A percentile compares a stretch with the other conserved stretches of the same genome.
phyloP scores from a whole-genome alignment of 2,329 filamentous ascomycete genomes.

The Botryotinia convoluta region DNA sequence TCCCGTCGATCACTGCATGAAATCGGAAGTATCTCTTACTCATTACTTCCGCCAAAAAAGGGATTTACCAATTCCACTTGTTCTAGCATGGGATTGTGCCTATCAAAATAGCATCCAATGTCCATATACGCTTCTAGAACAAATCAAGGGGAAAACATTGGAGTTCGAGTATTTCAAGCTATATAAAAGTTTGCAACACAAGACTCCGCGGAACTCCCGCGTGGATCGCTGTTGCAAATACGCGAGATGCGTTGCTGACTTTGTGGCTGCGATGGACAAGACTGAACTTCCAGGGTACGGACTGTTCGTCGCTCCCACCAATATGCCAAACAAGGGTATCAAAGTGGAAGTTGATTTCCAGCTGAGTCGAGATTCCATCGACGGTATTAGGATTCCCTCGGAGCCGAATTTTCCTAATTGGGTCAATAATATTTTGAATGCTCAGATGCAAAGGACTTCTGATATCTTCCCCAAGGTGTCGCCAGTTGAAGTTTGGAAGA shows the following conservation, averaged over 20 bases:
- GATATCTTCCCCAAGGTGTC: background rate
- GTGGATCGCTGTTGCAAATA: background rate
- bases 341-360: background rate
- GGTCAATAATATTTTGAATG: background rate
- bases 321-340: background rate
- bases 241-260: background rate
- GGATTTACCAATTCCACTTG: background rate
- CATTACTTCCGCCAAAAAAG: background rate
- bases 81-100: background rate
- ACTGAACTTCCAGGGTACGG: background rate
- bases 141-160: background rate
- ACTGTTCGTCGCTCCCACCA: accelerated
- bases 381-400: background rate
- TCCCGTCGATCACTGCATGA: accelerated
- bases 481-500: accelerated
- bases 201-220: background rate
- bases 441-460: background rate
- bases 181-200: background rate
- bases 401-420: background rate
- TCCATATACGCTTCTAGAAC: background rate
- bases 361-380: background rate
- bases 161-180: background rate
- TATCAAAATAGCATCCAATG: background rate
- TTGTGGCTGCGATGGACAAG: background rate
- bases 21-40: background rate